phyloP scores from a whole-genome alignment of 768 basidiomycete genomes.

The Cystoderma amianthinum region DNA sequence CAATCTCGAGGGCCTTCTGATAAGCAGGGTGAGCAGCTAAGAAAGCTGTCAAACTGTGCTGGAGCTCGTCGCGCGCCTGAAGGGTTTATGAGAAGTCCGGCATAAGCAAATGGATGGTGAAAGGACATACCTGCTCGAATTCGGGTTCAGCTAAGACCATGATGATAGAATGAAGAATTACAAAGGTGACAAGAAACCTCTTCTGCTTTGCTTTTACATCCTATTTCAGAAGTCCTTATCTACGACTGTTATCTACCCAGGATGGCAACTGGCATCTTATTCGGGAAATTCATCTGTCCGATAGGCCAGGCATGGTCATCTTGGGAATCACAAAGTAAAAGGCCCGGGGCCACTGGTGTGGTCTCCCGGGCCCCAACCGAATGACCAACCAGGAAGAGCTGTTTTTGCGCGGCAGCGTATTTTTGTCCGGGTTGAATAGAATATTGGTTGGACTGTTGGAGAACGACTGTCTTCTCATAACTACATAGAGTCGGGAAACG shows the following conservation, averaged over 20 bases:
- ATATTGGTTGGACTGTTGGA: no score
- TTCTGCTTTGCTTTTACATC: background rate
- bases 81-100: constrained; percentile 1
- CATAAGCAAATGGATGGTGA: background rate
- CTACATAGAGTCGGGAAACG: no score
- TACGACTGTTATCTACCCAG: constrained; percentile 10
- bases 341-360: no score
- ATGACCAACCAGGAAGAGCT: no score
- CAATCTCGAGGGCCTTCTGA: constrained; percentile 58
- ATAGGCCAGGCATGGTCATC: no score
- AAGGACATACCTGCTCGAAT: constrained; percentile 51
- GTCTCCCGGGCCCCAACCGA: no score
- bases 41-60: constrained; percentile 54
- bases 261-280: constrained; percentile 1
- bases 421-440: no score
- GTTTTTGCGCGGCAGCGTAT: no score
- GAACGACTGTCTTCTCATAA: no score
- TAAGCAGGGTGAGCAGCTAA: constrained; percentile 61
- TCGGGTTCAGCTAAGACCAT: constrained; percentile 54
- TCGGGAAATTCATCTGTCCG: no score
- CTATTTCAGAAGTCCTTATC: constrained; percentile 18
- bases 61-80: constrained; percentile 63
- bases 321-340: no score
- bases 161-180: constrained; percentile 1
- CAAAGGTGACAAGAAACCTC: constrained; percentile 6